Evolutionary conservation across 179 eudicot species (phyloP).

Genomic region (Patellifolia procumbens): DNA sequence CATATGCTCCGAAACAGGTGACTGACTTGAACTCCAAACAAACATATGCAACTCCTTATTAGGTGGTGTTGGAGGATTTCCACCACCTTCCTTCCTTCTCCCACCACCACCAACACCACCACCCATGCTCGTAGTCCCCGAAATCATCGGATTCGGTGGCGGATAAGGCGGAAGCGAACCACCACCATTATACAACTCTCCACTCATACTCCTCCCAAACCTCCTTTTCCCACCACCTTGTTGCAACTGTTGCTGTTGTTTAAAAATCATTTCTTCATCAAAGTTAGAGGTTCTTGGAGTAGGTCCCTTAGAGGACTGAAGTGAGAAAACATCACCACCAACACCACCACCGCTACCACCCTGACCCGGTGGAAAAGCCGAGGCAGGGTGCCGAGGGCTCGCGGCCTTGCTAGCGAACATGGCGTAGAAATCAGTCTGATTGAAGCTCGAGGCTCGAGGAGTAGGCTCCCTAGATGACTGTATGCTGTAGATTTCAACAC

Average conservation of each 20-base stretch:
- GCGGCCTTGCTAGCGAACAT: slow-evolving; percentile 83
- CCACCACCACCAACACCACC: slow-evolving; percentile 29
- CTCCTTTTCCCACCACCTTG: slow-evolving; percentile 37
- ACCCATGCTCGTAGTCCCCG: slow-evolving; percentile 20
- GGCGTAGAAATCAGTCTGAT: slow-evolving; percentile 86
- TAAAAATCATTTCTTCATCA: slow-evolving; percentile 68
- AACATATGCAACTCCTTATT: slow-evolving; percentile 91
- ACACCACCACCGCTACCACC: too few species aligned
- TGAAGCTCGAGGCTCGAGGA: slow-evolving; percentile 87
- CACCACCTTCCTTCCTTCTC: slow-evolving; percentile 46
- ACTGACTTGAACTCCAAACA: slow-evolving; percentile 94
- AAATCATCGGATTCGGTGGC: slow-evolving; percentile 79
- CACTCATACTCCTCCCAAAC: slow-evolving; percentile 78
- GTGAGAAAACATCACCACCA: slow-evolving; percentile 69
- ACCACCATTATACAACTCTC: slow-evolving; percentile 48
- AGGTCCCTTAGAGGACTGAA: slow-evolving; percentile 87
- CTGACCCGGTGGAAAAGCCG: slow-evolving; percentile 29
- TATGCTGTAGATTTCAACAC: slow-evolving; percentile 90
- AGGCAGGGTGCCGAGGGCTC: slow-evolving; percentile 58
- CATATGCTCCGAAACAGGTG: slow-evolving; percentile 78
- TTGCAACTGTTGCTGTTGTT: slow-evolving; percentile 25
- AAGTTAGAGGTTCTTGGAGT: slow-evolving; percentile 89
- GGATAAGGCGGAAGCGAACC: slow-evolving; percentile 57
- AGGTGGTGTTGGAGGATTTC: slow-evolving; percentile 38
- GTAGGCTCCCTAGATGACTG: slow-evolving; percentile 94